Evolutionary conservation across 768 basidiomycete species (phyloP), one percentile per base, ranked within the genome.

Genomic region (Trametes punicea): DNA sequence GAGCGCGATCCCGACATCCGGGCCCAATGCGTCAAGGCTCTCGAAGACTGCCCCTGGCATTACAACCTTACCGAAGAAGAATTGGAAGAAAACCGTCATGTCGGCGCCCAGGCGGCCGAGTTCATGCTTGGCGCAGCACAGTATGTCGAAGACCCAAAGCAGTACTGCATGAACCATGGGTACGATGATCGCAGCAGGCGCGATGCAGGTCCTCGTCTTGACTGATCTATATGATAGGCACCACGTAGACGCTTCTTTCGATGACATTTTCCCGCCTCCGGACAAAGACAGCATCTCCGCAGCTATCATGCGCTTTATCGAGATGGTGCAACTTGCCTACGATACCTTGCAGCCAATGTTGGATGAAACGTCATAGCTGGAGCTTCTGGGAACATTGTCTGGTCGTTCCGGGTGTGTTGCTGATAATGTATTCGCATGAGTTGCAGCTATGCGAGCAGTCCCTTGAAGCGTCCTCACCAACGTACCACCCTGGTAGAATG

Each of bases 141-240:
- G 21, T 63, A 51, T 33, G 11, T 23, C 6, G 59, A 58, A 13
- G 51, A 58, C 23, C 53, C 49, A 18, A 23, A 16, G 2, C 36
- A 4, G n/a, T 63, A 58, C 54, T 63, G 62, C 44, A 15, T 10
- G 21, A 20, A 48, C 1, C 33, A 49, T 9, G 52, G 52, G 62
- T 60, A 26, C 39, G 59, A 38, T n/a, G 1, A 15, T 44, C 42
- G 23, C 25, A 10, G 1, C 36, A 6, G 18, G 21, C 40, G 4
- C 11, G 6, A n/a, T 3, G 13, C n/a, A 25, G 23, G 11, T 7
- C 7, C 8, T 4, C 15, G 21, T 21, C 4, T 13, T 44, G 7
- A 13, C 4, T 9, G 4, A 26, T 18, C 8, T 25, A 13, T 11
- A 5, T 13, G 1, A 13, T 21, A 56, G 45, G 6, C 16, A 21